Evolutionary conservation across 2,329 filamentous ascomycete species (phyloP).

Genomic region (Talaromyces sp.): DNA sequence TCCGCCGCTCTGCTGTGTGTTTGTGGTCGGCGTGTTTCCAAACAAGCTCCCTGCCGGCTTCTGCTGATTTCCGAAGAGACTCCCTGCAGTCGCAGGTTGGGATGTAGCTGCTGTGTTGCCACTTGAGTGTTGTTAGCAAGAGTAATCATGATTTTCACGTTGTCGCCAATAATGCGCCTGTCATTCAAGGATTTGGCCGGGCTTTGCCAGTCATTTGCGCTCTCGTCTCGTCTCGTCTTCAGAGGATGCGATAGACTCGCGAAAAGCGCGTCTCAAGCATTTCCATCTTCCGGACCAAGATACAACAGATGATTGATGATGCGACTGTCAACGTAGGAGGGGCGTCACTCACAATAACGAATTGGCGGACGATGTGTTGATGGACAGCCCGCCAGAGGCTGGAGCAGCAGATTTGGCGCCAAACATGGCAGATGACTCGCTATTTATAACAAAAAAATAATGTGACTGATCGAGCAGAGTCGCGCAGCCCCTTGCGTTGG

Average conservation of each 20-base stretch:
- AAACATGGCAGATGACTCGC: slow-evolving; percentile 27
- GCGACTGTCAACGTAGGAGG: background rate
- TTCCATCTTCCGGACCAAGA: background rate
- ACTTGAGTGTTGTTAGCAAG: slow-evolving; percentile 20
- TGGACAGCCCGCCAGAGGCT: slow-evolving; percentile 38
- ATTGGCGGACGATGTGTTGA: slow-evolving; percentile 48
- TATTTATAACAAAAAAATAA: background rate
- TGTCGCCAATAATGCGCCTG: background rate
- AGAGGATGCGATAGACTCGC: background rate
- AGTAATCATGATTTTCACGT: background rate
- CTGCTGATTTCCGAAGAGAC: slow-evolving; percentile 27
- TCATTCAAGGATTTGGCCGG: background rate
- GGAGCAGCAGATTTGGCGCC: slow-evolving; percentile 28
- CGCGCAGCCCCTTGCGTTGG: slow-evolving; percentile 9
- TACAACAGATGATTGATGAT: background rate
- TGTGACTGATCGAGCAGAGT: background rate
- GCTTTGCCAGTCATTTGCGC: background rate
- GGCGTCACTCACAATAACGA: slow-evolving; percentile 41
- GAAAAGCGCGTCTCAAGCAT: background rate
- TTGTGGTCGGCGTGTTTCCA: slow-evolving; percentile 14
- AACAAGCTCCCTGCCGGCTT: slow-evolving; percentile 30
- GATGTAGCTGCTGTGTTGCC: slow-evolving; percentile 20
- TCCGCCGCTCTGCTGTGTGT: slow-evolving; percentile 25
- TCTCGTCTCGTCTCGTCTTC: no score
- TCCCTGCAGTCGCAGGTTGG: slow-evolving; percentile 15